Conservation (phyloP, 106 monocot genomes). For the Chionographis japonica region DNA sequence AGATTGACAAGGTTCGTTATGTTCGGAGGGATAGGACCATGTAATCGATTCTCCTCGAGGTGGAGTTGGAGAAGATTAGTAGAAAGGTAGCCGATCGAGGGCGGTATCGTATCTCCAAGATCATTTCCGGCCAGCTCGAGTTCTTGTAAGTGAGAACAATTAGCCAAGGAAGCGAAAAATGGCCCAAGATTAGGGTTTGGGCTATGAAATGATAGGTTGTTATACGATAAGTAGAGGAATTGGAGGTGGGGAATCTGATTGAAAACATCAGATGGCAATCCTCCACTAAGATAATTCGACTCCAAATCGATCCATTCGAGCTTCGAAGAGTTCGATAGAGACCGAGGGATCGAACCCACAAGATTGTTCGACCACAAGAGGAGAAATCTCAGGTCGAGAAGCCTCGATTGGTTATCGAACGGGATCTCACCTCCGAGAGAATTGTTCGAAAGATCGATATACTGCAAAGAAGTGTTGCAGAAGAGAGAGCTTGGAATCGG, state of each 20-base stretch:
- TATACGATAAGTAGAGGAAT: constrained; percentile 62
- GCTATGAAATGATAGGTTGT: constrained; percentile 34
- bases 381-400: constrained; percentile 41
- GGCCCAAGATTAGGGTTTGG: constrained; percentile 30
- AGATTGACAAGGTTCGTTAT: constrained; percentile 78
- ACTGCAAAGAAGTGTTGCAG: constrained; percentile 60
- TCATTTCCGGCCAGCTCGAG: constrained; percentile 64
- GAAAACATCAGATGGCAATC: constrained; percentile 47
- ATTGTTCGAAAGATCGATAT: constrained; percentile 75
- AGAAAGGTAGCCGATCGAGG: constrained; percentile 42
- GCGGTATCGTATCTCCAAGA: constrained; percentile 44
- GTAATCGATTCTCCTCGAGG: constrained; percentile 62
- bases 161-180: constrained; percentile 54
- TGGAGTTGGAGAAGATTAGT: constrained; percentile 49
- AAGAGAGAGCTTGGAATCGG: constrained; percentile 54
- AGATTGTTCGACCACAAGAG: constrained; percentile 62
- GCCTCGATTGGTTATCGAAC: constrained; percentile 13
- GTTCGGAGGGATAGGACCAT: constrained; percentile 57
- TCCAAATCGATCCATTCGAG: constrained; percentile 70
- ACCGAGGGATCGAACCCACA: constrained; percentile 38
- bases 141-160: constrained; percentile 53
- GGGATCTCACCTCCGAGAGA: constrained; percentile 60
- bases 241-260: constrained; percentile 35
- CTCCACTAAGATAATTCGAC: constrained; percentile 46
- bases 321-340: constrained; percentile 45